Conservation (phyloP, 2,329 filamentous ascomycete genomes). For the Arthrobotrys sphaeroides region DNA sequence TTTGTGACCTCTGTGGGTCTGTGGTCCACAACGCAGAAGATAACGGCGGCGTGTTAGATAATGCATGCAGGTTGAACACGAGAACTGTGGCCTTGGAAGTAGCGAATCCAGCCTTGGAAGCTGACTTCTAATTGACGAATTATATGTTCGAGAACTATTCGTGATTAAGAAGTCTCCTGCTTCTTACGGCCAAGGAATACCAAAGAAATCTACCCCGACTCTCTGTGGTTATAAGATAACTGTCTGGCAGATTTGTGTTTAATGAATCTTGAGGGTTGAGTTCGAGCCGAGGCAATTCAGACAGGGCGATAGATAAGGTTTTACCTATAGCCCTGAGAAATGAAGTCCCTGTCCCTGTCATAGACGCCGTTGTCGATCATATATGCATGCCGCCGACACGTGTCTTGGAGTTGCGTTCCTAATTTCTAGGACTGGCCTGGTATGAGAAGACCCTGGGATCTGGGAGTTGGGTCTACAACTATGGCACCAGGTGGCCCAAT, state of each 20-base stretch:
- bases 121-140: too few species aligned
- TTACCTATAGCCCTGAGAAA: background rate
- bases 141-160: too few species aligned
- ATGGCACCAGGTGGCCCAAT: background rate
- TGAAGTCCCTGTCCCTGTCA: conserved; percentile 1
- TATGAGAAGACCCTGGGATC: background rate
- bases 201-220: too few species aligned
- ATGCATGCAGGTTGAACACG: background rate
- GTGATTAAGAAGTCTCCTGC: too few species aligned
- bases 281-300: too few species aligned
- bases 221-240: too few species aligned
- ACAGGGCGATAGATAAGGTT: background rate
- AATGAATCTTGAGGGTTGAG: too few species aligned
- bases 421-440: conserved; percentile 2
- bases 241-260: too few species aligned
- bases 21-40: conserved; percentile 36
- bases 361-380: conserved; percentile 18
- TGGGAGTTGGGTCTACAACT: background rate
- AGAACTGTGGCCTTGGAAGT: background rate
- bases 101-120: too few species aligned
- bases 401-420: background rate
- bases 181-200: too few species aligned
- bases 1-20: conserved; percentile 17
- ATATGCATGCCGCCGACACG: conserved; percentile 2
- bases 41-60: conserved; percentile 22